Evolutionary conservation across 169 alveolate species (phyloP).

Genomic region (Theileria equi): DNA sequence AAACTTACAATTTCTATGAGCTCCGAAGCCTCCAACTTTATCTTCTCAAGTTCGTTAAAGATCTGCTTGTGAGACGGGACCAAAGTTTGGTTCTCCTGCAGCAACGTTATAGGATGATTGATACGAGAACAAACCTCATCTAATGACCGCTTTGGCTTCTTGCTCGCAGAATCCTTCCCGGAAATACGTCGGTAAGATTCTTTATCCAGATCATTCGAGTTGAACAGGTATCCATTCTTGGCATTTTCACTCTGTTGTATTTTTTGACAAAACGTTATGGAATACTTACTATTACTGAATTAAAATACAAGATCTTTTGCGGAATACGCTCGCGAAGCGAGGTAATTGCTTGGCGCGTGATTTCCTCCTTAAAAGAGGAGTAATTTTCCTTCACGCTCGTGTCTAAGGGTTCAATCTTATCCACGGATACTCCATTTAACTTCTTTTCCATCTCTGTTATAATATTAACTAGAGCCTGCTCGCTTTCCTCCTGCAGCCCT

Average conservation of each 20-base stretch:
- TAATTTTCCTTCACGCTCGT: constrained; percentile 75
- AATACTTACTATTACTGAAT: constrained; percentile 70
- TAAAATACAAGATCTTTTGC: constrained; percentile 77
- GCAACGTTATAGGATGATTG: neutral
- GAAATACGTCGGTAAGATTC: constrained; percentile 59
- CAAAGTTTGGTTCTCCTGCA: constrained; percentile 20
- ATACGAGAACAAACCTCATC: constrained; percentile 28
- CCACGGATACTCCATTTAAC: constrained; percentile 59
- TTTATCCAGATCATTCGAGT: constrained; percentile 64
- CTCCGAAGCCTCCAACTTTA: constrained; percentile 82
- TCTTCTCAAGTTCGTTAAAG: constrained; percentile 70
- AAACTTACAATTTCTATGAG: constrained; percentile 74
- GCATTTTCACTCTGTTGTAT: constrained; percentile 34
- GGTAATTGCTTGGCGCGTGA: constrained; percentile 78
- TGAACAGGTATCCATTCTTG: constrained; percentile 38
- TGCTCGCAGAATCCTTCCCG: constrained; percentile 34
- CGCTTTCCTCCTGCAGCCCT: neutral
- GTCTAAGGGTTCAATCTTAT: constrained; percentile 78
- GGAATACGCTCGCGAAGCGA: constrained; percentile 84
- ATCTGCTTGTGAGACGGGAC: constrained; percentile 81
- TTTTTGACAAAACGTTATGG: constrained; percentile 19
- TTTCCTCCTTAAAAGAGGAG: constrained; percentile 74
- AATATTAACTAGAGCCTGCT: neutral
- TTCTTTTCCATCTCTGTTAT: constrained; percentile 39
- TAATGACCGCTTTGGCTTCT: constrained; percentile 42